Base-by-base conservation (phyloP, 768 basidiomycete genomes). In the Sarcomyxa edulis region DNA sequence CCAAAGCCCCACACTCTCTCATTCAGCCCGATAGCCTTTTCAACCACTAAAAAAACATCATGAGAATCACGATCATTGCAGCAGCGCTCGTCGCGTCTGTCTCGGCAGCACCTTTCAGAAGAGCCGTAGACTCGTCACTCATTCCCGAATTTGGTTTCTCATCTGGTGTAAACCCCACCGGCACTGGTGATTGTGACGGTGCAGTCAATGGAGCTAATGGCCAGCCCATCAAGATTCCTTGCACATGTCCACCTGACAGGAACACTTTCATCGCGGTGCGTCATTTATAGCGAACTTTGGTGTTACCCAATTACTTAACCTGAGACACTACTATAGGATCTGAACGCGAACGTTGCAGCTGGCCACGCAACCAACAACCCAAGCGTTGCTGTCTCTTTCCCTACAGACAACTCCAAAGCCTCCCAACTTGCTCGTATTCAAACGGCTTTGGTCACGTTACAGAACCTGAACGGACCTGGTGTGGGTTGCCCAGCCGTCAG, bases 131-230 rank as follows among this genome's bases (percentile, higher is more conserved):
- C 51, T 59, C 70, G n/a, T 50, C 61, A 2, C 65, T 82, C 2
- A 71, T 81, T 7, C 82, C 82, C 1, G 54, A 71, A 4, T 74
- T 85, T 28, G 82, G 81, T 18, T 66, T 68, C 48, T 42, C 55
- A 11, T 52, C 78, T 19, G 78, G 77, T 28, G 47, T 74, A 15
- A 83, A 84, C 52, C 83, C 82, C 11, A 77, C 76, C 19, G 66
- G 83, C 11, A 78, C 77, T 5, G 83, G 80, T n/a, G 73, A 84
- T 50, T 86, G 84, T 43, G 80, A 83, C 48, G 84, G 83, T 8
- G 59, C 67, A 30, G 70, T 64, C 16, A 77, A 74, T 12, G 62
- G 68, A 4, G 60, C 60, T 11, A 42, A 65, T 37, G 81, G 79
- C 5, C 58, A 72, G 33, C 66, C 73, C 7, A 67, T 84, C 51